These are phyloP conservation scores for Quercus phellos DNA, from an alignment of 331 rosid species.

Conservation along the genomic window DNA sequence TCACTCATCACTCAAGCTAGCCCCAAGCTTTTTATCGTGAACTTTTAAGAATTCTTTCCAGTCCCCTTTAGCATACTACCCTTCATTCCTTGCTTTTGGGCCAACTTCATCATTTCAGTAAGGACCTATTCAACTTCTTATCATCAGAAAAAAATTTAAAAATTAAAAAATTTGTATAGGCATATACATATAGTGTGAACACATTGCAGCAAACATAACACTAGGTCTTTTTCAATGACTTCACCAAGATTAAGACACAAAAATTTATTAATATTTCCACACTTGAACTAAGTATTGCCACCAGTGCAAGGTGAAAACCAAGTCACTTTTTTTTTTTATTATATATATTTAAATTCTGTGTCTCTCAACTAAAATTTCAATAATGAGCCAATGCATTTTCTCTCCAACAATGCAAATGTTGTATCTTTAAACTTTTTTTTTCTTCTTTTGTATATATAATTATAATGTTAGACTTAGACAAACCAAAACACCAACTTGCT, in stretches of 20 bases:
- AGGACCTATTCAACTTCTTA: conserved; percentile 43
- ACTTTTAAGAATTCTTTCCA: conserved; percentile 70
- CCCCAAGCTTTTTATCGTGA: conserved; percentile 58
- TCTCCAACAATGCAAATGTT: not conserved
- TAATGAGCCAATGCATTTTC: not conserved
- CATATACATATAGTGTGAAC: not conserved
- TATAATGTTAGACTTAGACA: too few species aligned
- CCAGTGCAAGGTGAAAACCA: not conserved
- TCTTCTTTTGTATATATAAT: not conserved
- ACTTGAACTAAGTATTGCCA: not conserved
- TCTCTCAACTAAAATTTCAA: not conserved
- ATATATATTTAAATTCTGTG: too few species aligned
- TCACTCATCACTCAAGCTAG: conserved; percentile 75
- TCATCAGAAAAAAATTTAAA: too few species aligned
- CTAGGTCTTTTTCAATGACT: not conserved
- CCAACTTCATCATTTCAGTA: conserved; percentile 65
- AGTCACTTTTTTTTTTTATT: not conserved
- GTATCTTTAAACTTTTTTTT: not conserved
- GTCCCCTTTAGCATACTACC: conserved; percentile 43
- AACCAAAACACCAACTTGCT: not conserved
- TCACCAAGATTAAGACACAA: not conserved
- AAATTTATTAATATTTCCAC: too few species aligned
- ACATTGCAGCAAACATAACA: not conserved
- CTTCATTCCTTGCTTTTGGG: conserved; percentile 61
- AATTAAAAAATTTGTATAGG: not conserved